Percentiles rank a stretch among this genome's conserved stretches.
phyloP scores from a whole-genome alignment of 2,329 filamentous ascomycete genomes.

The Diaporthe batatas region DNA sequence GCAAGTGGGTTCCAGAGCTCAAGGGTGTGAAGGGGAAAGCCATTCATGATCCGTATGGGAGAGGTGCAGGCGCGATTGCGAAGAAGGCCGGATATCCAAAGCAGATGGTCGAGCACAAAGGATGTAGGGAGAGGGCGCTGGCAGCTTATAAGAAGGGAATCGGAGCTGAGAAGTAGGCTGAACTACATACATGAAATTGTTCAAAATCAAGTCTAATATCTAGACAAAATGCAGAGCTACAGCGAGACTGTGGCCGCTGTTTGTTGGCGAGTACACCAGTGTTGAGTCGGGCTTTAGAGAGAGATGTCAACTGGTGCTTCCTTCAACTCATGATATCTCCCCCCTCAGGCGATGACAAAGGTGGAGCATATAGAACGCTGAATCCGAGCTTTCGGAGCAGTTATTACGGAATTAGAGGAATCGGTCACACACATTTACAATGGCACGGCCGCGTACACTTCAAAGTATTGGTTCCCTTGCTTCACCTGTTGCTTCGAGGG shows the following conservation, averaged over 20 bases:
- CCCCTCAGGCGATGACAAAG: no score
- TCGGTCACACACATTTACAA: no score
- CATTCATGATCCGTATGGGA: constrained; percentile 84
- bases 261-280: not conserved
- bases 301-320: not conserved
- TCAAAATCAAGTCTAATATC: not conserved
- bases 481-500: no score
- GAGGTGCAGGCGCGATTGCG: constrained; percentile 70
- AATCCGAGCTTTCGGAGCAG: no score
- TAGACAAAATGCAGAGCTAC: not conserved
- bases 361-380: no score
- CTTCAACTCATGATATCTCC: no score
- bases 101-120: constrained; percentile 81
- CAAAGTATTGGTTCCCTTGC: no score
- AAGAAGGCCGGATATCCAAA: constrained; percentile 79
- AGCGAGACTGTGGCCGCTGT: no score
- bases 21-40: constrained; percentile 72
- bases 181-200: not conserved
- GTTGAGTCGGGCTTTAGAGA: not conserved
- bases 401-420: no score
- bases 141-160: constrained; percentile 49
- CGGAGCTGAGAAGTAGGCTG: constrained; percentile 42
- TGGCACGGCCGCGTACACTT: no score
- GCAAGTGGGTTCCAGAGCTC: constrained; percentile 85
- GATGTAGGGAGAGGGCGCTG: constrained; percentile 68